A percentile compares a stretch with the other conserved stretches of the same genome.
phyloP scores from a whole-genome alignment of 1,284 basidiomycete species.

The Ustilago hordei region DNA sequence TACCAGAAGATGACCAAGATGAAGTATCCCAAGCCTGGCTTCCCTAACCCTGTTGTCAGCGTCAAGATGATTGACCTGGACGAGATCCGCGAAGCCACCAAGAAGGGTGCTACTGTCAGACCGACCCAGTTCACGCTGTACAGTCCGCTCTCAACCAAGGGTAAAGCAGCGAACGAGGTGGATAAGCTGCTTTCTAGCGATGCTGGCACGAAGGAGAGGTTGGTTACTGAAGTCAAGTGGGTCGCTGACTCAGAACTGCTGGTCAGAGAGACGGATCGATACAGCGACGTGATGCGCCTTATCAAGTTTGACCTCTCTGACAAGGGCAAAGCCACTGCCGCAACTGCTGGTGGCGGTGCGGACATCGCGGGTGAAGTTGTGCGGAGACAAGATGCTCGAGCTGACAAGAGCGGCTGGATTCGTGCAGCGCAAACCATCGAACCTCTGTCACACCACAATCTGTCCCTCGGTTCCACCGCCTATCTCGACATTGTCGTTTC shows the following conservation, averaged over 20 bases:
- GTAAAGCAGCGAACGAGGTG: conserved; percentile 67
- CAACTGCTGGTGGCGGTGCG: conserved; percentile 12
- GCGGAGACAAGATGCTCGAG: conserved; percentile 78
- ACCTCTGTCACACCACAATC: conserved; percentile 44
- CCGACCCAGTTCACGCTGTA: conserved; percentile 36
- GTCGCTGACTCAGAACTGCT: conserved; percentile 81
- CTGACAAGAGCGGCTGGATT: conserved; percentile 89
- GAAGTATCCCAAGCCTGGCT: conserved; percentile 79
- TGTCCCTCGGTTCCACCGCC: conserved; percentile 36
- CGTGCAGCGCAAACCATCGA: conserved; percentile 71
- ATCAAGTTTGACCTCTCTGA: conserved; percentile 46
- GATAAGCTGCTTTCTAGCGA: conserved; percentile 74
- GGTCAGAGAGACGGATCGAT: conserved; percentile 82
- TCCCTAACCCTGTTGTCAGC: conserved; percentile 85
- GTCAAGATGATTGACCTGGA: conserved; percentile 75
- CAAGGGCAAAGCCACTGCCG: conserved; percentile 6
- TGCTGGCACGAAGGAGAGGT: conserved; percentile 72
- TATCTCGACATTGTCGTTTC: conserved; percentile 60
- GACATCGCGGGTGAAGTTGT: conserved; percentile 60
- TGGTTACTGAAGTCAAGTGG: conserved; percentile 86
- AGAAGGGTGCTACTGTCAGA: conserved; percentile 12
- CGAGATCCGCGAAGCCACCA: conserved; percentile 29
- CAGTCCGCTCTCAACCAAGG: conserved; percentile 32
- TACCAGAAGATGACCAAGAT: conserved; percentile 56
- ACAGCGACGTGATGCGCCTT: conserved; percentile 57